These are phyloP conservation scores for Alternaria angustiovoidea DNA, from an alignment of 2,329 filamentous ascomycete species.

Conservation along the genomic window DNA sequence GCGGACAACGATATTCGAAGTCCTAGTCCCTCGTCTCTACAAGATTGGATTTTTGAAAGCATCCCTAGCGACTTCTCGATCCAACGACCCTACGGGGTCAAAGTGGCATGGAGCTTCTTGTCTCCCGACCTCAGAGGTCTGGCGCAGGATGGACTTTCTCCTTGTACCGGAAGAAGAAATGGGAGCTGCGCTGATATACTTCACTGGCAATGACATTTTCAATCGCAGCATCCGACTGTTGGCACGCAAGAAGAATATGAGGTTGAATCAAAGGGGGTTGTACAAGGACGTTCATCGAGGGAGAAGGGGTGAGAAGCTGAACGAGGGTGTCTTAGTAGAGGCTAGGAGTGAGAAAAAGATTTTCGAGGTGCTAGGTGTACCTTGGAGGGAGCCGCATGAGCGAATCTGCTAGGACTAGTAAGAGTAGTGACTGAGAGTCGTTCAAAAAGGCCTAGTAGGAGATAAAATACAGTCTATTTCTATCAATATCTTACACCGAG, in stretches of 20 bases:
- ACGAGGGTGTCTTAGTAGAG: conserved; percentile 75
- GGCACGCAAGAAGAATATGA: conserved; percentile 81
- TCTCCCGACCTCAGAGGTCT: conserved; percentile 66
- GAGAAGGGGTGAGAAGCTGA: conserved; percentile 65
- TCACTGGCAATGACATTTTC: conserved; percentile 94
- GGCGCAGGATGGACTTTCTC: conserved; percentile 85
- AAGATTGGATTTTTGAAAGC: conserved; percentile 71
- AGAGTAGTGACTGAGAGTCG: neutral
- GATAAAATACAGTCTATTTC: neutral
- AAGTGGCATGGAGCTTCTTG: conserved; percentile 92
- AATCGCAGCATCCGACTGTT: conserved; percentile 85
- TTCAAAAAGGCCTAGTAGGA: neutral
- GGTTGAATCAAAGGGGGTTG: conserved; percentile 83
- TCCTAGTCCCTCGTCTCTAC: conserved; percentile 70
- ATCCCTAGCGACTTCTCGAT: conserved; percentile 68
- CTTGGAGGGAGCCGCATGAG: conserved; percentile 70
- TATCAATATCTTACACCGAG: neutral
- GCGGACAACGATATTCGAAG: conserved; percentile 66
- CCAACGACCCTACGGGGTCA: conserved; percentile 62
- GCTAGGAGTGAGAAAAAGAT: conserved; percentile 78
- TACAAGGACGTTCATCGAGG: conserved; percentile 75
- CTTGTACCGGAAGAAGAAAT: conserved; percentile 81
- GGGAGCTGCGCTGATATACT: conserved; percentile 90
- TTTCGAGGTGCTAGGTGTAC: conserved; percentile 82
- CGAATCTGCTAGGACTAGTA: conserved; percentile 34